Conservation (phyloP, 2,329 filamentous ascomycete genomes). For the Arthroderma sp. region DNA sequence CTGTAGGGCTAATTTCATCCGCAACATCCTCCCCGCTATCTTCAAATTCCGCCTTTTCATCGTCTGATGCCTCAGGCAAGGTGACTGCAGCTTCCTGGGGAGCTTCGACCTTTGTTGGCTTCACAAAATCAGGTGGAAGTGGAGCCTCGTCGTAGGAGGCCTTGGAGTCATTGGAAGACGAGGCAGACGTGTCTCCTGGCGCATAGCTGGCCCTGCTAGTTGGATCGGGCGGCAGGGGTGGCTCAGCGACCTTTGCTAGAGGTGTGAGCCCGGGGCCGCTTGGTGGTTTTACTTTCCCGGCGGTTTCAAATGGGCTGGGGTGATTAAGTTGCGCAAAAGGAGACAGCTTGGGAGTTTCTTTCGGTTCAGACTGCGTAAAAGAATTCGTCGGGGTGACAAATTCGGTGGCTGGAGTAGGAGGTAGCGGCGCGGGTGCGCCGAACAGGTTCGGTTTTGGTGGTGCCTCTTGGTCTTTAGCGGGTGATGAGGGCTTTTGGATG, state of each 20-base stretch:
- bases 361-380: constrained; percentile 11
- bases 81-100: constrained; percentile 9
- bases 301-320: constrained; percentile 16
- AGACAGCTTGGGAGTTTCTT: constrained; percentile 17
- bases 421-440: not conserved
- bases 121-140: constrained; percentile 17
- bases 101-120: constrained; percentile 8
- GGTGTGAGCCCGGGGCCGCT: constrained; percentile 20
- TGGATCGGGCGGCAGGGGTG: constrained; percentile 35
- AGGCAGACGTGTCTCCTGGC: constrained; percentile 36
- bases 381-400: constrained; percentile 2
- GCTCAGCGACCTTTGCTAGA: constrained; percentile 20
- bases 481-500: constrained; percentile 1
- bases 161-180: constrained; percentile 30
- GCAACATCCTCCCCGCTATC: constrained; percentile 36
- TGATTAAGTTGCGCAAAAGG: constrained; percentile 22
- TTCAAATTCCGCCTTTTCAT: constrained; percentile 28
- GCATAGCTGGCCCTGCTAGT: constrained; percentile 35
- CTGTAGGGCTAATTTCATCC: constrained; percentile 24
- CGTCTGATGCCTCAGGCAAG: constrained; percentile 24
- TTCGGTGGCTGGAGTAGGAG: not conserved
- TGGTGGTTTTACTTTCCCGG: constrained; percentile 23
- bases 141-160: constrained; percentile 29
- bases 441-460: constrained; percentile 1
- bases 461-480: not conserved